Evolutionary conservation across 352 stramenopile species (phyloP).

Genomic region (Globisporangium abappressorium): DNA sequence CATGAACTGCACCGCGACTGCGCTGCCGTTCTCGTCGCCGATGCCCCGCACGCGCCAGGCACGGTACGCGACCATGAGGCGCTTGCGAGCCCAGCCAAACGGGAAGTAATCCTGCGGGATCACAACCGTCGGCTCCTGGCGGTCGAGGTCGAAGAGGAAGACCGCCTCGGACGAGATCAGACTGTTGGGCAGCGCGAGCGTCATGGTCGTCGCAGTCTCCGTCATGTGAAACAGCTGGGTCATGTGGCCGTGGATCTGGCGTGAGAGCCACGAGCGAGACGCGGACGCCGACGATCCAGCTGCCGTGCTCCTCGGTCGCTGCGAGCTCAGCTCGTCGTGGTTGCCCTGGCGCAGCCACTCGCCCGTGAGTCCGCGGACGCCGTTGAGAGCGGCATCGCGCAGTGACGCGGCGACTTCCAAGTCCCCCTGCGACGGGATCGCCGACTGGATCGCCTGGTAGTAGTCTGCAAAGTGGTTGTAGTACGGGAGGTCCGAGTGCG

Average conservation of each 20-base stretch:
- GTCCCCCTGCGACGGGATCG: conserved; percentile 39
- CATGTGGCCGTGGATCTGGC: conserved; percentile 52
- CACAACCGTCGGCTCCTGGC: conserved; percentile 37
- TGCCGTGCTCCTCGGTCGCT: conserved; percentile 16
- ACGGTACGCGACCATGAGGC: conserved; percentile 57
- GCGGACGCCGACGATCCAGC: conserved; percentile 26
- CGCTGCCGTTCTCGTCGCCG: conserved; percentile 43
- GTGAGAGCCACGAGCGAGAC: conserved; percentile 46
- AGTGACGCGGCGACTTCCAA: conserved; percentile 41
- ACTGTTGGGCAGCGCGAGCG: conserved; percentile 53
- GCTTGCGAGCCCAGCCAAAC: conserved; percentile 45
- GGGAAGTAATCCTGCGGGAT: conserved; percentile 59
- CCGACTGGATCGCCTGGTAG: conserved; percentile 38
- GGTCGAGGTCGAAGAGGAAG: conserved; percentile 48
- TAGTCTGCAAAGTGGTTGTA: conserved; percentile 48
- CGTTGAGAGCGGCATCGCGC: conserved; percentile 38
- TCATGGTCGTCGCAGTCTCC: conserved; percentile 59
- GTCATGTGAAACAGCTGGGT: conserved; percentile 53
- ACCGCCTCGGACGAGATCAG: conserved; percentile 50
- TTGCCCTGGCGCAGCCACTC: conserved; percentile 46
- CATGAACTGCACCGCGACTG: conserved; percentile 59
- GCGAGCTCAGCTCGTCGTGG: conserved; percentile 38
- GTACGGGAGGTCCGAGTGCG: conserved; percentile 39
- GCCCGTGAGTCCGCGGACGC: conserved; percentile 38
- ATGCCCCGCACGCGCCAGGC: conserved; percentile 60